A percentile compares a stretch with the other conserved stretches of the same genome.
Evolutionary conservation across 768 basidiomycete genomes (phyloP).

Genomic region (Sistotremastrum niveocremeum): DNA sequence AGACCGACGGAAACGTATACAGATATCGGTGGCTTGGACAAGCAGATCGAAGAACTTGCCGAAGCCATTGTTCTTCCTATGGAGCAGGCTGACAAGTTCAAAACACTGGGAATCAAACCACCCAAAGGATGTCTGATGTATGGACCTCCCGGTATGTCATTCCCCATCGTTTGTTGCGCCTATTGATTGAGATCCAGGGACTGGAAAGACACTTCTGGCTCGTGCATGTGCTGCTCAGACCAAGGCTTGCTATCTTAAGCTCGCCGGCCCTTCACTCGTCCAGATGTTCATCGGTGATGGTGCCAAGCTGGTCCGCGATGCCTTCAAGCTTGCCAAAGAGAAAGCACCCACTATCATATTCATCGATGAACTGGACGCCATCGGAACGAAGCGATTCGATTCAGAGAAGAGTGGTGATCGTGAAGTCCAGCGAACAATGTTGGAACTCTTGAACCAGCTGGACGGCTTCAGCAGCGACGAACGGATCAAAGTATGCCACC

Average conservation of each 20-base stretch:
- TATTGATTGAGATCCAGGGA: conserved; percentile 33
- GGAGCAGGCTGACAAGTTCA: conserved; percentile 98
- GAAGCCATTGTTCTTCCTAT: conserved; percentile 98
- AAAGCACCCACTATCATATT: conserved; percentile 99
- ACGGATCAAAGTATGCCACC: conserved; percentile 71
- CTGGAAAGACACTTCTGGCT: conserved; percentile 94
- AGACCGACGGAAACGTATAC: conserved; percentile 95
- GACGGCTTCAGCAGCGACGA: conserved; percentile 97
- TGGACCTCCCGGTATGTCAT: conserved; percentile 76
- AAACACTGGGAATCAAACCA: conserved; percentile 92
- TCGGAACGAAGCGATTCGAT: conserved; percentile 97
- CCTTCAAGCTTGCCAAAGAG: conserved; percentile 95
- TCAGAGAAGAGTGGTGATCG: conserved; percentile 98
- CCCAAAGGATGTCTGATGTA: conserved; percentile 99
- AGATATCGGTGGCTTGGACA: conserved; percentile 95
- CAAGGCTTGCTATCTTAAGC: conserved; percentile 94
- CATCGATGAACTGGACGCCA: conserved; percentile 97
- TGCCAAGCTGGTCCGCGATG: conserved; percentile 96
- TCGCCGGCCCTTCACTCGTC: conserved; percentile 93
- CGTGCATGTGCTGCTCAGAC: conserved; percentile 97
- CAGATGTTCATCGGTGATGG: conserved; percentile 99
- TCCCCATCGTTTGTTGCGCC: not conserved
- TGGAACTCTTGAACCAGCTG: conserved; percentile 94
- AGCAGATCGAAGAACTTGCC: conserved; percentile 97
- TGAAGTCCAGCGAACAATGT: conserved; percentile 99